phyloP scores from a whole-genome alignment of 495 filamentous ascomycete species.

The Penicillium longicatenatum region DNA sequence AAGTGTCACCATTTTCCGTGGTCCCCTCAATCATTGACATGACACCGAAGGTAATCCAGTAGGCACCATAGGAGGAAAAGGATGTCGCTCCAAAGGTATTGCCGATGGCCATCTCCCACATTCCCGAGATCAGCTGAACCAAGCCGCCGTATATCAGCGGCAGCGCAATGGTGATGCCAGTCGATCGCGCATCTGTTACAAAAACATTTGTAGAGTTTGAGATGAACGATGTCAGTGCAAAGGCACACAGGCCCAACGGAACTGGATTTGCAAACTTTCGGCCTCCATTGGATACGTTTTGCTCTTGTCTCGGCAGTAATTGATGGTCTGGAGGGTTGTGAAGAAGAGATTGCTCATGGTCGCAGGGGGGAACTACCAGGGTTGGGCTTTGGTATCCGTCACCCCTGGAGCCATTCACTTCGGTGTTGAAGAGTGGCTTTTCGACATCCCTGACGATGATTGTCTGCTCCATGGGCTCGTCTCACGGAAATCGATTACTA shows the following conservation, averaged over 20 bases:
- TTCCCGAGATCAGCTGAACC: constrained; percentile 81
- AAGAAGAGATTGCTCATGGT: neutral
- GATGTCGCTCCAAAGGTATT: constrained; percentile 95
- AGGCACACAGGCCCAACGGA: constrained; percentile 74
- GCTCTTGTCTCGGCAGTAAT: constrained; percentile 6
- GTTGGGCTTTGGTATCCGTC: constrained; percentile 4
- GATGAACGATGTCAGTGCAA: constrained; percentile 86
- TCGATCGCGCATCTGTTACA: constrained; percentile 51
- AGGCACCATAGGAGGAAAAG: constrained; percentile 86
- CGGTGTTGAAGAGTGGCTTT: neutral
- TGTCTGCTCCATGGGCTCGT: neutral
- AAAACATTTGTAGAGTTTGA: constrained; percentile 73
- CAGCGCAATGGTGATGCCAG: constrained; percentile 63
- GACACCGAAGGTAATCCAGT: constrained; percentile 85
- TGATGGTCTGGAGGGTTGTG: neutral
- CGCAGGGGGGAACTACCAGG: neutral
- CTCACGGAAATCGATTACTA: too few species aligned
- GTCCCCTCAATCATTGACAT: constrained; percentile 72
- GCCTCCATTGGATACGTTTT: constrained; percentile 44
- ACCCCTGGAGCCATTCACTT: neutral
- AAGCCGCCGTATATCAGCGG: constrained; percentile 75
- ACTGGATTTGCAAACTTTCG: constrained; percentile 78
- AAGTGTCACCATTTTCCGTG: constrained; percentile 40
- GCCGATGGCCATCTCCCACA: constrained; percentile 94
- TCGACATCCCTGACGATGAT: neutral